phyloP scores from a whole-genome alignment of 78 protist species.

The Polysphondylium violaceum region DNA sequence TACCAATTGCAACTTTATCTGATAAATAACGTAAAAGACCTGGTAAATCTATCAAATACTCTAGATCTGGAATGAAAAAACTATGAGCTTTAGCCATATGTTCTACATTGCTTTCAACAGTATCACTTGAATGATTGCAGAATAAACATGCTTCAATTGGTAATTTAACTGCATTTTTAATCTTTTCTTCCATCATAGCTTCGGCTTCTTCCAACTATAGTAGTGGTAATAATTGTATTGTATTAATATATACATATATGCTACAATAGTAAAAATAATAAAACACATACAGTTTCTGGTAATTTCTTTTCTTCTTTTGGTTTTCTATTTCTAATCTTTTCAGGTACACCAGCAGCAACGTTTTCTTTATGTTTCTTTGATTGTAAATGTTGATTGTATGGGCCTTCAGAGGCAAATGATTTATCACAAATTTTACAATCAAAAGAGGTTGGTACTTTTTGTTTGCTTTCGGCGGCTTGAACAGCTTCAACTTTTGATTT shows the following conservation, averaged over 20 bases:
- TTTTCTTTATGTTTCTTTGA: slow-evolving; percentile 88
- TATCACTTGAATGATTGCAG: slow-evolving; percentile 32
- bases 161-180: slow-evolving; percentile 71
- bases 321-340: slow-evolving; percentile 49
- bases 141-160: slow-evolving; percentile 85
- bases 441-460: background rate
- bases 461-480: slow-evolving; percentile 8
- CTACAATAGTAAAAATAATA: background rate
- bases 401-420: slow-evolving; percentile 31
- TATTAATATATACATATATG: background rate
- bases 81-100: slow-evolving; percentile 89
- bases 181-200: slow-evolving; percentile 45
- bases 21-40: slow-evolving; percentile 84
- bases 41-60: slow-evolving; percentile 83
- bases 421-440: slow-evolving; percentile 76
- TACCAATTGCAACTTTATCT: slow-evolving; percentile 84
- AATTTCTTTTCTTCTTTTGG: slow-evolving; percentile 37
- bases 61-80: slow-evolving; percentile 93
- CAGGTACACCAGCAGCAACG: slow-evolving; percentile 64
- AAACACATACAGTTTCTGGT: slow-evolving; percentile 58
- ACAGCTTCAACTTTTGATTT: slow-evolving; percentile 53
- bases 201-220: slow-evolving; percentile 74
- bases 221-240: background rate
- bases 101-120: slow-evolving; percentile 74
- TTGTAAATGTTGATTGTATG: slow-evolving; percentile 71